Conservation (phyloP, 2,329 filamentous ascomycete species). For the Penicillium sp. region DNA sequence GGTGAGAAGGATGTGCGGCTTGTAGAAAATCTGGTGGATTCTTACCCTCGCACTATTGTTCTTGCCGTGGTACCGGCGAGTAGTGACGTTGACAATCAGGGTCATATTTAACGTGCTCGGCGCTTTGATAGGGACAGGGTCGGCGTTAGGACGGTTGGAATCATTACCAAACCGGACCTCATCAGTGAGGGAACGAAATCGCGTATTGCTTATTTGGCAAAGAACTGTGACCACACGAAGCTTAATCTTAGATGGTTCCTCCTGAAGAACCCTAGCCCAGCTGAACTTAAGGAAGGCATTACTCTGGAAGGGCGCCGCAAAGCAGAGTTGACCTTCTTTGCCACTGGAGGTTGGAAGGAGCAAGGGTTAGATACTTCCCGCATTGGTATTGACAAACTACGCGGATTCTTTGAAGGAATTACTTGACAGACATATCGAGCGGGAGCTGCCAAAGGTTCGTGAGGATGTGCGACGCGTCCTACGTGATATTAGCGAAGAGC, state of each 20-base stretch:
- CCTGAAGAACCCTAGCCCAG: constrained; percentile 28
- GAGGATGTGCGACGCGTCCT: constrained; percentile 20
- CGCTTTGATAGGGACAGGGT: constrained; percentile 33
- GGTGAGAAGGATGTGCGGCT: constrained; percentile 57
- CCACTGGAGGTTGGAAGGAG: constrained; percentile 15
- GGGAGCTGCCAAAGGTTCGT: constrained; percentile 21
- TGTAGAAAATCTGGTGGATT: constrained; percentile 49
- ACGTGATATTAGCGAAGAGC: constrained; percentile 5
- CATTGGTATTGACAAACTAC: constrained; percentile 22
- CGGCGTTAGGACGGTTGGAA: constrained; percentile 41
- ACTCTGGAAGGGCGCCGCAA: constrained; percentile 1
- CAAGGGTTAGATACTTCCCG: constrained; percentile 17
- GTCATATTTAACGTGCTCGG: constrained; percentile 40
- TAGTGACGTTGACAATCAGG: constrained; percentile 45
- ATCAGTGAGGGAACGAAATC: constrained; percentile 23
- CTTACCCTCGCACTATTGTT: constrained; percentile 48
- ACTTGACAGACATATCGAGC: constrained; percentile 23
- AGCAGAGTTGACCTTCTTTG: constrained; percentile 19
- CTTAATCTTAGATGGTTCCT: constrained; percentile 32
- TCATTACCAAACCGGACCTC: constrained; percentile 51
- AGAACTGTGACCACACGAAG: constrained; percentile 28
- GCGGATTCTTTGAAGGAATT: constrained; percentile 20
- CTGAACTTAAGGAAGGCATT: constrained; percentile 12
- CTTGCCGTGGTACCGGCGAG: constrained; percentile 48
- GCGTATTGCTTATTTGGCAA: constrained; percentile 27